Conservation (phyloP, 495 filamentous ascomycete species). For the Aspergillus homomorphus region DNA sequence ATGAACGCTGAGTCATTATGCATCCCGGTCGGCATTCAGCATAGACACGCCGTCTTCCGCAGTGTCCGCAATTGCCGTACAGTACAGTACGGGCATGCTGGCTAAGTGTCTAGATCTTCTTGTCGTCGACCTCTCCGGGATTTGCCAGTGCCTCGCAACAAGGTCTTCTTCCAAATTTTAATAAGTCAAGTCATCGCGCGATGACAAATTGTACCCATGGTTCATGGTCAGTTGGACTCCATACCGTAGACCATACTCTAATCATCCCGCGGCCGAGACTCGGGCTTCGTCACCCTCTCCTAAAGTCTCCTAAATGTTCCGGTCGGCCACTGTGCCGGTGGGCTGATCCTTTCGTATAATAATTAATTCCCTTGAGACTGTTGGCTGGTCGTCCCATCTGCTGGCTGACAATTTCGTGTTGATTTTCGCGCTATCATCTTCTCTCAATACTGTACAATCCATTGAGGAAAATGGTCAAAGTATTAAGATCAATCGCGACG, state of each 20-base stretch:
- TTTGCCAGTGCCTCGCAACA: too few species aligned
- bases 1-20: too few species aligned
- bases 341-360: background rate
- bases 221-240: too few species aligned
- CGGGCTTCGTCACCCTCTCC: background rate
- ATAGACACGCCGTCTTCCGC: background rate
- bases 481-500: background rate
- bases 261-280: constrained; percentile 4
- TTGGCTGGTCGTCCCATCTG: background rate
- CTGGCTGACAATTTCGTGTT: background rate
- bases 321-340: background rate
- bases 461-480: background rate
- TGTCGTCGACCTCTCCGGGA: too few species aligned
- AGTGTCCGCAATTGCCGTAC: background rate
- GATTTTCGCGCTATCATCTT: too few species aligned
- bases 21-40: too few species aligned
- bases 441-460: too few species aligned
- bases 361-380: background rate
- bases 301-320: background rate
- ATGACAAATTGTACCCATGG: background rate
- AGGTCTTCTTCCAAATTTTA: background rate
- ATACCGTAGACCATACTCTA: background rate
- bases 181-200: background rate
- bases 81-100: too few species aligned
- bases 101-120: background rate